Evolutionary conservation across 2,329 filamentous ascomycete species (phyloP).

Genomic region (Aspergillus clavatus): DNA sequence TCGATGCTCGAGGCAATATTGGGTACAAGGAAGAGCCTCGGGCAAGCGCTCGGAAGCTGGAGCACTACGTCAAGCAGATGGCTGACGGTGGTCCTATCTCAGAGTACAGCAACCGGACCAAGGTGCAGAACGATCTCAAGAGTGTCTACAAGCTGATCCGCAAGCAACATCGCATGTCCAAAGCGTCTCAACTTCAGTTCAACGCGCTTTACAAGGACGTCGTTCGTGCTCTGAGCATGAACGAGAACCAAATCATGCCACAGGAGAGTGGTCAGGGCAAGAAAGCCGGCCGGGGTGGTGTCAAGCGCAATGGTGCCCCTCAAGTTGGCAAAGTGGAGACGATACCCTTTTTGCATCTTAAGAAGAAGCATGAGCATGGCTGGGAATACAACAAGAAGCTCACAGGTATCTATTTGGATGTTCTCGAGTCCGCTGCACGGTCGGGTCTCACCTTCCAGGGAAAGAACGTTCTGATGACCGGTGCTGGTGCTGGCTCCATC

Average conservation of each 20-base stretch:
- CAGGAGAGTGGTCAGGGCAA: conserved; percentile 67
- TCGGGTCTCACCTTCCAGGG: conserved; percentile 85
- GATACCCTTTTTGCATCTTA: conserved; percentile 94
- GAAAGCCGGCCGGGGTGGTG: conserved; percentile 52
- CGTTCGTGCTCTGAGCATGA: conserved; percentile 91
- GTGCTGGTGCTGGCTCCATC: conserved; percentile 94
- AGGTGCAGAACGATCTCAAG: conserved; percentile 92
- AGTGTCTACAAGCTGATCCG: conserved; percentile 98
- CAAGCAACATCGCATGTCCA: conserved; percentile 96
- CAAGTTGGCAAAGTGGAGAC: conserved; percentile 91
- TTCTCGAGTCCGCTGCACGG: conserved; percentile 81
- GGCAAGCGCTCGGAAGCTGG: conserved; percentile 86
- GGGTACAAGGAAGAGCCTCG: conserved; percentile 85
- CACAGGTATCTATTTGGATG: conserved; percentile 86
- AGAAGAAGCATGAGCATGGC: conserved; percentile 92
- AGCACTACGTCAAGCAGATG: conserved; percentile 98
- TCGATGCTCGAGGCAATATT: conserved; percentile 87
- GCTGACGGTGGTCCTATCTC: conserved; percentile 97
- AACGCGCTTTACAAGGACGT: conserved; percentile 93
- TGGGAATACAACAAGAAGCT: conserved; percentile 99
- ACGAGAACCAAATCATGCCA: conserved; percentile 93
- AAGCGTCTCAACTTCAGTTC: conserved; percentile 93
- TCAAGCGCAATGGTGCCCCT: conserved; percentile 46
- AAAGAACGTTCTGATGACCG: conserved; percentile 97
- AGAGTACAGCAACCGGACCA: conserved; percentile 95